Evolutionary conservation across 1,284 basidiomycete species (phyloP).

Genomic region (Sanghuangporus weigelae): DNA sequence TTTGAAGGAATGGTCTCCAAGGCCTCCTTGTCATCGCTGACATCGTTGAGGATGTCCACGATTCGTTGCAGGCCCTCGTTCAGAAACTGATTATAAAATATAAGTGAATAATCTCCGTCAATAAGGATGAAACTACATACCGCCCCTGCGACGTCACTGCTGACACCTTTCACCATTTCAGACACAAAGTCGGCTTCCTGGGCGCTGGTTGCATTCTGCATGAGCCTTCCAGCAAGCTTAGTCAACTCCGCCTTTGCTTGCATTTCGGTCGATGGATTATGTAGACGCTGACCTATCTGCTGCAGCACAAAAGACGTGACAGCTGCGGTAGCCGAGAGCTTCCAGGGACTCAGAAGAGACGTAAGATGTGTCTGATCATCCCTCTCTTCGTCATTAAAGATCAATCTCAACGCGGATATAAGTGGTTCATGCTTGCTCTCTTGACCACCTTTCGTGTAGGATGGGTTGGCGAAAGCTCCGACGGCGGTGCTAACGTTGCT

Average conservation of each 20-base stretch:
- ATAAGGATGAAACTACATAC: slow-evolving; percentile 30
- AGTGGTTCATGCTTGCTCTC: slow-evolving; percentile 56
- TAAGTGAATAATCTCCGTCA: not conserved
- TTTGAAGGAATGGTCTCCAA: slow-evolving; percentile 31
- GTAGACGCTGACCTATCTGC: slow-evolving; percentile 60
- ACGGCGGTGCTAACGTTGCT: slow-evolving; percentile 65
- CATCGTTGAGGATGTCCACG: slow-evolving; percentile 45
- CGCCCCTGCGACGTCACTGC: slow-evolving; percentile 59
- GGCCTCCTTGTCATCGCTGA: slow-evolving; percentile 27
- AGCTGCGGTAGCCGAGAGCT: slow-evolving; percentile 70
- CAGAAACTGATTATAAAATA: slow-evolving; percentile 49
- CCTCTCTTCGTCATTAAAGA: slow-evolving; percentile 48
- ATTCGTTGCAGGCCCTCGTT: slow-evolving; percentile 69
- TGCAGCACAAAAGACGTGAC: slow-evolving; percentile 70
- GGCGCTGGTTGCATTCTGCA: slow-evolving; percentile 63
- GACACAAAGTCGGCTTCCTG: slow-evolving; percentile 78
- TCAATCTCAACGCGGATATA: slow-evolving; percentile 56
- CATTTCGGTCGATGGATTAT: slow-evolving; percentile 47
- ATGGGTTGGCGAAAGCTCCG: slow-evolving; percentile 57
- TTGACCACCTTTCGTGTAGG: slow-evolving; percentile 44
- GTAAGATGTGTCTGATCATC: slow-evolving; percentile 33
- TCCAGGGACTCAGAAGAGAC: slow-evolving; percentile 72
- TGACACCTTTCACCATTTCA: slow-evolving; percentile 67
- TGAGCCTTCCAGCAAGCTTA: slow-evolving; percentile 57
- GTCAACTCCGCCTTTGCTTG: slow-evolving; percentile 53